phyloP scores from a whole-genome alignment of 768 basidiomycete genomes.

The Tubosaeta brunneosetosa region DNA sequence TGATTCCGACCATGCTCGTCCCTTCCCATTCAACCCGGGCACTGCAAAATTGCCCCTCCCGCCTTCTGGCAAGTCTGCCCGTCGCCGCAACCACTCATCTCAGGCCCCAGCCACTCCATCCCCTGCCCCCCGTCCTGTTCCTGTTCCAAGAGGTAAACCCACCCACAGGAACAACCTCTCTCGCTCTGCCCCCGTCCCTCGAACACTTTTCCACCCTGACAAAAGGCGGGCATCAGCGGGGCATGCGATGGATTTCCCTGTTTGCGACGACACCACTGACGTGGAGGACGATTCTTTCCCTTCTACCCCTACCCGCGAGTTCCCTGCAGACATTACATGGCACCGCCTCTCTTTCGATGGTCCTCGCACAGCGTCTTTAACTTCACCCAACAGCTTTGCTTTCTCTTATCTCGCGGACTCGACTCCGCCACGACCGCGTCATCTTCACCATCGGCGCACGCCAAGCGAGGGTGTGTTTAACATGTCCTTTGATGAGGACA shows the following conservation, averaged over 20 bases:
- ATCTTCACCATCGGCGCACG: constrained; percentile 46
- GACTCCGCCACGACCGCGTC: constrained; percentile 36
- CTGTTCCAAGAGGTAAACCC: constrained; percentile 39
- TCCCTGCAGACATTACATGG: constrained; percentile 26
- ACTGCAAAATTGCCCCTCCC: constrained; percentile 34
- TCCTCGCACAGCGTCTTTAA: constrained; percentile 51
- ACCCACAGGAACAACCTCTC: constrained; percentile 32
- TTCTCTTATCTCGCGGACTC: constrained; percentile 32
- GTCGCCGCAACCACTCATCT: constrained; percentile 45
- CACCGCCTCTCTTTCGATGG: constrained; percentile 36
- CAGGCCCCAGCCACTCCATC: constrained; percentile 34
- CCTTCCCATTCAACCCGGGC: constrained; percentile 20
- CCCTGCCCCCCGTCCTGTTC: constrained; percentile 40
- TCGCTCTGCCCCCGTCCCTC: constrained; percentile 49
- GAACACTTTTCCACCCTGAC: constrained; percentile 27
- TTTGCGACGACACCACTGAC: constrained; percentile 71
- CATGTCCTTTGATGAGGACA: constrained; percentile 71
- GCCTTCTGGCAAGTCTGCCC: constrained; percentile 54
- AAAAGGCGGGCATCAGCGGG: constrained; percentile 33
- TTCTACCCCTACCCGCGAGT: constrained; percentile 52
- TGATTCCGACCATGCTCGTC: constrained; percentile 36
- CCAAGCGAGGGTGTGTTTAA: constrained; percentile 74
- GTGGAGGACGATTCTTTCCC: constrained; percentile 40
- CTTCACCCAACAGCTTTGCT: constrained; percentile 35
- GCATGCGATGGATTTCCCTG: constrained; percentile 46